phyloP scores from a whole-genome alignment of 441 rosid genomes.

The Pelargonium australe region DNA sequence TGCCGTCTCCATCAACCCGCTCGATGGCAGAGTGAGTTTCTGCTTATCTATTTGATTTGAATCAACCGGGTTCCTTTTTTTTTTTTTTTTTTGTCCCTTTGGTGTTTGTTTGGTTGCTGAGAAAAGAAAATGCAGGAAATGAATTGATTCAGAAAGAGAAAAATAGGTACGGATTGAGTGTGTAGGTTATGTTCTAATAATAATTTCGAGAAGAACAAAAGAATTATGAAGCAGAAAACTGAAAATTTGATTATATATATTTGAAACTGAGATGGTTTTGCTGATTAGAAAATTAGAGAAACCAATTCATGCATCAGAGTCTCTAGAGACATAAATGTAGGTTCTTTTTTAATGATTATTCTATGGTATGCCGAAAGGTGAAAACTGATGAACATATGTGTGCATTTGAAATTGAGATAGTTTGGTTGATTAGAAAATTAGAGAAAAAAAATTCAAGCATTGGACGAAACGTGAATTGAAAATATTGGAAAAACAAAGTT shows the following conservation, averaged over 20 bases:
- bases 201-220: background rate
- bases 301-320: background rate
- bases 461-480: too few relatives aligned
- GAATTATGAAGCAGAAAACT: background rate
- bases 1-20: slow-evolving; percentile 93
- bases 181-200: background rate
- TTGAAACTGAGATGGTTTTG: too few relatives aligned
- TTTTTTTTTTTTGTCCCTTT: too few relatives aligned
- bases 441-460: too few relatives aligned
- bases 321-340: background rate
- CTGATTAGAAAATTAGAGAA: too few relatives aligned
- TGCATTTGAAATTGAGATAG: too few relatives aligned
- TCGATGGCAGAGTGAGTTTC: slow-evolving; percentile 72
- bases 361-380: too few relatives aligned
- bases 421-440: too few relatives aligned
- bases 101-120: slow-evolving; percentile 7
- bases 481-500: too few relatives aligned
- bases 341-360: too few relatives aligned
- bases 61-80: background rate
- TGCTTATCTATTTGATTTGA: slow-evolving; percentile 3
- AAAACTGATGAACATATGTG: too few relatives aligned
- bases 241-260: background rate
- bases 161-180: background rate
- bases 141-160: background rate
- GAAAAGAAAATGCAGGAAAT: slow-evolving; percentile 2